phyloP scores from a whole-genome alignment of 2,329 filamentous ascomycete genomes.

The Pseudogymnoascus sp. region DNA sequence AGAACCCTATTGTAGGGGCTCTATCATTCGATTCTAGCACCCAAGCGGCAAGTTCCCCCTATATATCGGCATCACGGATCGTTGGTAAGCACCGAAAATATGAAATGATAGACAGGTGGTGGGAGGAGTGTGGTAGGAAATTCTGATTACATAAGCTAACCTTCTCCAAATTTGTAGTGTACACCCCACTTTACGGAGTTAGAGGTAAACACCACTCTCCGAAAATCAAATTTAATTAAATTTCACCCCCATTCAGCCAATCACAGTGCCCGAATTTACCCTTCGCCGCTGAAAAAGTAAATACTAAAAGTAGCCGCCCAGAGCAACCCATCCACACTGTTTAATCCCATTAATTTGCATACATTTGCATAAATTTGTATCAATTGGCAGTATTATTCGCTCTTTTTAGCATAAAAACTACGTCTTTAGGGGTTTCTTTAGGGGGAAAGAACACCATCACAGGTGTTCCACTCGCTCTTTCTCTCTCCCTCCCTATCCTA shows the following conservation, averaged over 20 bases:
- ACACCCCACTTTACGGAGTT: neutral
- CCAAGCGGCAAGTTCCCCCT: too few species aligned
- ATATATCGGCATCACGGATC: neutral
- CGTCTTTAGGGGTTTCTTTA: neutral
- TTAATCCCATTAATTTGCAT: neutral
- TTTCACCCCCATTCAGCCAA: neutral
- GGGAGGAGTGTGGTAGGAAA: too few species aligned
- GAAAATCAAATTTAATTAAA: neutral
- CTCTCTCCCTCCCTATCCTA: neutral
- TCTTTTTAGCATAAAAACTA: neutral
- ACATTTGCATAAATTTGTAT: neutral
- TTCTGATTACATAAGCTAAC: neutral
- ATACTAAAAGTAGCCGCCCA: neutral
- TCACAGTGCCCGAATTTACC: neutral
- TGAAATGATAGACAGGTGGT: too few species aligned
- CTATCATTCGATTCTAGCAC: neutral
- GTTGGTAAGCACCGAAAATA: neutral
- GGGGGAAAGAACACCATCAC: neutral
- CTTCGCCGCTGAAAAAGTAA: neutral
- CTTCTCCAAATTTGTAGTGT: neutral
- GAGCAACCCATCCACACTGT: neutral
- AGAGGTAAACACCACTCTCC: neutral
- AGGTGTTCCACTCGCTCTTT: neutral
- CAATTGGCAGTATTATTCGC: neutral
- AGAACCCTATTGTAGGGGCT: neutral